A percentile compares a stretch with the other conserved stretches of the same genome.
Evolutionary conservation across 2,329 filamentous ascomycete genomes (phyloP).

Genomic region (Amylocarpus encephaloides): DNA sequence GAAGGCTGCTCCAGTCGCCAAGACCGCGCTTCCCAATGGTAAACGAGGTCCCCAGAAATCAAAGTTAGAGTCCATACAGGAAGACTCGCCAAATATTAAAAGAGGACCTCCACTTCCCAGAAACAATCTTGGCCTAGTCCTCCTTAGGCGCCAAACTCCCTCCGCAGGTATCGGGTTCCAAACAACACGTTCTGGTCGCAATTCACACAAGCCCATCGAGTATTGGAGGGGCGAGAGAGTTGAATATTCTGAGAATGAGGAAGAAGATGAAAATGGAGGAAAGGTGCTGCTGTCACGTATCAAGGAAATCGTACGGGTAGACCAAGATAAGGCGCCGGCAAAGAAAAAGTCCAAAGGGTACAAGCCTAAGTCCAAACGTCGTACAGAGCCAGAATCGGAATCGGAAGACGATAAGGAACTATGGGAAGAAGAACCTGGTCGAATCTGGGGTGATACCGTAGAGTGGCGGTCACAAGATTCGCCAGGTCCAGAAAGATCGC

Average conservation of each 20-base stretch:
- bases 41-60: slow-evolving; percentile 13
- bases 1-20: slow-evolving; percentile 14
- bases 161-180: slow-evolving; percentile 33
- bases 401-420: slow-evolving; percentile 50
- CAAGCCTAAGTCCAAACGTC: slow-evolving; percentile 39
- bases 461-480: slow-evolving; percentile 58
- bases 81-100: slow-evolving; percentile 27
- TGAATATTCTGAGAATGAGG: slow-evolving; percentile 52
- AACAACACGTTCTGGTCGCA: slow-evolving; percentile 69
- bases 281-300: slow-evolving; percentile 62
- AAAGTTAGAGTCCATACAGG: slow-evolving; percentile 19
- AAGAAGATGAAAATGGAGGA: slow-evolving; percentile 40
- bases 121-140: slow-evolving; percentile 42
- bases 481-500: slow-evolving; percentile 46
- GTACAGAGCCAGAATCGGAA: slow-evolving; percentile 16
- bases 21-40: background rate
- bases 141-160: slow-evolving; percentile 45
- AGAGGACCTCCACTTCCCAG: slow-evolving; percentile 35
- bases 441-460: slow-evolving; percentile 56
- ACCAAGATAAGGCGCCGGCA: slow-evolving; percentile 46
- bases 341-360: slow-evolving; percentile 25
- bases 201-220: slow-evolving; percentile 70
- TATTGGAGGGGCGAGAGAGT: slow-evolving; percentile 83
- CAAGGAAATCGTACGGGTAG: slow-evolving; percentile 70
- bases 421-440: slow-evolving; percentile 65